Evolutionary conservation across 2,329 filamentous ascomycete species (phyloP), one percentile per base, ranked within the genome.

Genomic region (Paecilomyces formosus): DNA sequence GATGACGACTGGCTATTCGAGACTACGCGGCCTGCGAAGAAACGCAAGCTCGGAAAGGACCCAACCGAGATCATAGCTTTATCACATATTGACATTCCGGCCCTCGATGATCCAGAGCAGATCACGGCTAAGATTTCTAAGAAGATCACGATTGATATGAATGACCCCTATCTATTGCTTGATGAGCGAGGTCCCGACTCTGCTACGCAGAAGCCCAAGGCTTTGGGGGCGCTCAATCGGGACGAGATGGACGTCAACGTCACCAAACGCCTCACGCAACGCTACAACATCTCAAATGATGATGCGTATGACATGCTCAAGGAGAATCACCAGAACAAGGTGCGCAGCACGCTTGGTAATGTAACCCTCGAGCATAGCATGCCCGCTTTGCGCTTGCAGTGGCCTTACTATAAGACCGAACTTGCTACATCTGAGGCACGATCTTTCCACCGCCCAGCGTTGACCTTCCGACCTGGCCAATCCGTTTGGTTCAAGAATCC

Each of bases 281-380:
- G 93, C 50, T 99, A 96, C 81, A 97, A 97, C 70, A 89, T 95
- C 59, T 96, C 92, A 30, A 97, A 97, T 63, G 94, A 99, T 68
- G 89, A 94, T 60, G 92, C 92, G 1, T 99, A 99, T 72, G 92
- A 97, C 69, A 85, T 92, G 60, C 83, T 99, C 52, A 97, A 97
- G 75, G 92, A 96, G 74, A 97, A 97, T 69, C 92, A 96, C 69
- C 91, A 96, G 76, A 92, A 90, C 81, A 97, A 96, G 75, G 90
- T 99, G 61, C 87, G 94, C 64, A 94, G 92, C 56, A 96, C 91
- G 1, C 84, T 99, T 61, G 91, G 92, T 53, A 93, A 92, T 69
- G 85, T 96, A 62, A 87, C 89, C n/a, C 87, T 99, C 50, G 94
- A 99, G 72, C 94, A 99, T 76, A 92, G 90, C 73, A 81, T 96